Base-by-base conservation (phyloP, 2,329 filamentous ascomycete species). In the Neoscytalidium dimidiatum region DNA sequence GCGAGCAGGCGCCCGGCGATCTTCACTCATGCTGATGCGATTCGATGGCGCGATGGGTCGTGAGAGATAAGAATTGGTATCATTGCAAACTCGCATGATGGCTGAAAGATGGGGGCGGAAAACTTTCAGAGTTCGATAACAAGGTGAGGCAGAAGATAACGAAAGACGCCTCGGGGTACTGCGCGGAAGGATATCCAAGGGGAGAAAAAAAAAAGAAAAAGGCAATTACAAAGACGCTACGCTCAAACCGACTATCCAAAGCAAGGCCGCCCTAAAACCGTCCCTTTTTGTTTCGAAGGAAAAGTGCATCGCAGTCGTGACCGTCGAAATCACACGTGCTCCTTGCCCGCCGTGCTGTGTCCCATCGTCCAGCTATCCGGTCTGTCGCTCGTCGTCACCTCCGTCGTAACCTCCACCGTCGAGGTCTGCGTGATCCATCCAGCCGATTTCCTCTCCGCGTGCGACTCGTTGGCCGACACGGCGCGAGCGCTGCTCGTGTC, bases 341-440 rank as follows among this genome's bases (percentile, higher is more conserved):
- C 68, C 31, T 51, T 65, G 46, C 64, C 56, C 21, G 23, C 62
- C 17, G 29, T 58, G 21, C 60, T 44, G 11, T 64, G 63, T 7
- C 64, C 65, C 64, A 58, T 62, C 13, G 64, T 66, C 67, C 66
- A 69, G 19, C 68, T 65, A 14, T 68, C 64, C 11, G 65, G 46
- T 23, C 31, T 41, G 44, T 57, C 57, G 48, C 38, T 31, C 21
- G 23, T 60, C 23, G 52, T 33, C 23, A 56, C 19, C 21, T 63
- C 41, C n/a, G 62, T 68, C 29, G 38, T 41, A 17, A 41, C n/a
- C n/a, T 64, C 44, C 29, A 65, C 21, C 23, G 64, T 64, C 9
- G 62, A 49, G 0, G 68, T 68, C 23, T 62, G 60, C 41, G 52
- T 62, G 29, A 60, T 68, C 65, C 65, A 69, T 8, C 38, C 38